Percentiles rank a stretch among this genome's conserved stretches.
Conservation (phyloP, 148 eudicot species). For the Rhododendron ferrugineum region DNA sequence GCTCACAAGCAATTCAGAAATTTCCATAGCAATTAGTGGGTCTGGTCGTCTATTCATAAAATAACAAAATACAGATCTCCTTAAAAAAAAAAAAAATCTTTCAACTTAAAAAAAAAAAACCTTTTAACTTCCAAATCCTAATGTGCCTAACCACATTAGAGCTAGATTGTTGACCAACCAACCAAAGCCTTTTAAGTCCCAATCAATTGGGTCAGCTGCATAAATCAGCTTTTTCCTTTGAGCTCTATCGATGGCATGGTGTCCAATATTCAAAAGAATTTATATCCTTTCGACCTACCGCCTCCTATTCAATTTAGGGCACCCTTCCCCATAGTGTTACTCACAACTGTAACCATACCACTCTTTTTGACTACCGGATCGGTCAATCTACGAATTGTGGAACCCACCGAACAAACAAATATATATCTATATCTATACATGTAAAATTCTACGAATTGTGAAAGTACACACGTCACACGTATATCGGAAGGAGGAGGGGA, state of each 20-base stretch:
- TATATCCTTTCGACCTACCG: background rate
- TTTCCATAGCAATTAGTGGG: background rate
- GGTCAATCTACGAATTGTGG: background rate
- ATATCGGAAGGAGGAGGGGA: no score
- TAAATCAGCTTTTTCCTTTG: background rate
- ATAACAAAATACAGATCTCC: background rate
- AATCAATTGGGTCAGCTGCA: background rate
- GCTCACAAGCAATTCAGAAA: background rate
- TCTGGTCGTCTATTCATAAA: background rate
- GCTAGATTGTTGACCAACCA: background rate
- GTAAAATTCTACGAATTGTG: background rate
- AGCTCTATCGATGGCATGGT: background rate
- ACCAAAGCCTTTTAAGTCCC: background rate
- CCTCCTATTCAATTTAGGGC: background rate
- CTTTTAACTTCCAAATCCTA: constrained; percentile 2
- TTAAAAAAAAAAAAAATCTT: background rate
- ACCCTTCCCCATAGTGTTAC: background rate
- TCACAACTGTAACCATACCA: background rate
- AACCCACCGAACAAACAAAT: background rate
- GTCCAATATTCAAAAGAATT: background rate
- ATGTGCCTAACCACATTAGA: background rate
- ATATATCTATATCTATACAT: no score
- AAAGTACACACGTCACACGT: background rate
- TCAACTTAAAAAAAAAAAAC: background rate
- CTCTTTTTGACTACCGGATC: background rate